Base-by-base conservation (phyloP, 257 asterid genomes). In the Penstemon davidsonii region DNA sequence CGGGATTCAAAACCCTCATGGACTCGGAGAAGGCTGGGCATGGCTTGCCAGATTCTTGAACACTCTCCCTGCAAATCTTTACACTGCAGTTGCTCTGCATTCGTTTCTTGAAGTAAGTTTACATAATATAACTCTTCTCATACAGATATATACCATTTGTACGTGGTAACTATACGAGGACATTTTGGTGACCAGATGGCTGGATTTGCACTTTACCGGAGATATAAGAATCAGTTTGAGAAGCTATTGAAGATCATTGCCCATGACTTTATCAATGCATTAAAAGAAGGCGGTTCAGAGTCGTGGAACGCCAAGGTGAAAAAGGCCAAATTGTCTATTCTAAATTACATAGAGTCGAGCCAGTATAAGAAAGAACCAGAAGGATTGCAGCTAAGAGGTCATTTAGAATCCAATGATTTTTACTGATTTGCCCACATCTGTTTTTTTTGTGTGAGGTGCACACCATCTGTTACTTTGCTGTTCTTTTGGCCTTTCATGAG, bases 11-110 rank as follows among this genome's bases (percentile, higher is more conserved):
- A 93, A 93, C 77, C 80, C 67, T 71, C 96, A 90, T 68, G 99
- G 96, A 55, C 75, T 82, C 49, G 47, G 55, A 68, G 92, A 88
- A 72, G 97, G 96, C 46, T 93, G 99, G 97, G 81, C 92, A 46
- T 93, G 99, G 99, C 84, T 90, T 54, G 92, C 97, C 25, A 80
- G 97, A 75, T 85, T 90, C 85, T 77, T 90, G 76, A 93, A 93
- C 72, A 25, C 84, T 66, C 78, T 93, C 55, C 99, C 97, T 3
- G 87, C 96, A 64, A 93, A 93, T 79, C 65, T 78, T 12, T 88
- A 81, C 64, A 90, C 99, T 18, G 96, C 92, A 42, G 77, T 71
- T 60, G 96, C 96, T 0, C 81, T 93, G 52, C 73, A 79, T 59
- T 83, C 97, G 4, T 93, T 90, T 83, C 88, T 93, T 37, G 88